Evolutionary conservation across 495 filamentous ascomycete species (phyloP), one percentile per base, ranked within the genome.

Genomic region (Penicillium alfredii): DNA sequence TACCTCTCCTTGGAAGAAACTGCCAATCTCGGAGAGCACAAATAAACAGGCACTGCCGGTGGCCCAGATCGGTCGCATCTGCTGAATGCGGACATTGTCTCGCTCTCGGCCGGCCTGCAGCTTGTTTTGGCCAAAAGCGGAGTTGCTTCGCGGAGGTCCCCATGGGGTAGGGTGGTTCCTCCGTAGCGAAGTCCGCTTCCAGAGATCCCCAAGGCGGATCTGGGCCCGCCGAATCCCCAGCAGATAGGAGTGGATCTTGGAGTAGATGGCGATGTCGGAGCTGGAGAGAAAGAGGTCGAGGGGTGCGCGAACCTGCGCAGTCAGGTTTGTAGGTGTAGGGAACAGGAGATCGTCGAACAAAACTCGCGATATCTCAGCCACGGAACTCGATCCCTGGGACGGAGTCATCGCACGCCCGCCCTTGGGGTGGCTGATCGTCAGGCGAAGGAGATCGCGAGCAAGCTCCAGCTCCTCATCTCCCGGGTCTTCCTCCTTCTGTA

Each of bases 1-100:
- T 1, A 96, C 82, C 55, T 96, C 88, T 3, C 84, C 86, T 53
- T 95, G 88, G 42, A 96, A 80, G 45, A 92, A 96, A 8, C 75
- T 77, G 38, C 87, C 82, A 8, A 83, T 77, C 44, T 95, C 88
- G 1, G 83, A 83, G 3, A 98, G 68, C 42, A 96, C 83, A 61
- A 94, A 94, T 1, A 90, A 70, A 1, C 86, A 83, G 3, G 86
- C 83, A 46, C 82, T 82, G 42, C 80, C 74, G 2, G 84, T 88
- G 3, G 88, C 88, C 90, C 92, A 98, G 1, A 89, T 72, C 13
- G 73, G 81, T 7, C 92, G 71, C 70, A 94, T 80, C 8, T 74
- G 69, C 21, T 65, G 64, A 10, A 71, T 68, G 25, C 89, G 71
- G 8, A 54, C 47, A 32, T 77, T 75, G 37, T 74, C 69, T 33